Conservation (phyloP, 176 grass and related monocot genomes). For the Panicum miliaceum region DNA sequence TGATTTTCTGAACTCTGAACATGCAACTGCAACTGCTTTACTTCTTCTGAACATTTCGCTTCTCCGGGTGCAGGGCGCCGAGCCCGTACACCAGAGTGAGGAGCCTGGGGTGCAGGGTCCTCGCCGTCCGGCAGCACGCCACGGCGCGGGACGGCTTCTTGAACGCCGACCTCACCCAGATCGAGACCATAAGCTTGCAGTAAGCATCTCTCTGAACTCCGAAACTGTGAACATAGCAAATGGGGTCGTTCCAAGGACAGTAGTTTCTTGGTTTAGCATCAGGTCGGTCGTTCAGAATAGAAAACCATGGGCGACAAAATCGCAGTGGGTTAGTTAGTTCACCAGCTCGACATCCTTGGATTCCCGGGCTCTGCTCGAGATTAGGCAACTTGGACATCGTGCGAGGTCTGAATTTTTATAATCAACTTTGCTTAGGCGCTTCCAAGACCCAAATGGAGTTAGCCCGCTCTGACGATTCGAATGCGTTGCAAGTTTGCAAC, state of each 20-base stretch:
- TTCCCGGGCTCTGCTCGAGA: slow-evolving; percentile 12
- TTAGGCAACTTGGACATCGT: slow-evolving; percentile 32
- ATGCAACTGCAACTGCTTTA: background rate
- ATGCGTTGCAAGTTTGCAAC: background rate
- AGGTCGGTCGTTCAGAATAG: background rate
- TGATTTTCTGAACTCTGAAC: background rate
- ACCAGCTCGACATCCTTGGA: slow-evolving; percentile 14
- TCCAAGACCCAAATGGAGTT: background rate
- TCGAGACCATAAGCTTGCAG: slow-evolving; percentile 74
- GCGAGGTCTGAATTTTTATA: background rate
- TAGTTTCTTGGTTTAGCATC: background rate
- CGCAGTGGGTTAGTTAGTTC: slow-evolving; percentile 9
- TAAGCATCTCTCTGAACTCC: background rate
- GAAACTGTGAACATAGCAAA: background rate
- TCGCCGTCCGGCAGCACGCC: slow-evolving; percentile 68
- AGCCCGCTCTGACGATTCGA: background rate
- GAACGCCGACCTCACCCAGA: slow-evolving; percentile 79
- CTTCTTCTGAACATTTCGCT: background rate
- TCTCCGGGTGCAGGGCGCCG: slow-evolving; percentile 47
- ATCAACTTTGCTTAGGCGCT: background rate
- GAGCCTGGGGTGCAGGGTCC: slow-evolving; percentile 76
- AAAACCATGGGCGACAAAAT: background rate
- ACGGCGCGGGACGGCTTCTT: slow-evolving; percentile 51
- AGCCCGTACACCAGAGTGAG: slow-evolving; percentile 41
- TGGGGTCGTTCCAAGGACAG: background rate